These are phyloP conservation scores for Ramaria rubella DNA, from an alignment of 768 basidiomycete genomes.

Conservation along the genomic window DNA sequence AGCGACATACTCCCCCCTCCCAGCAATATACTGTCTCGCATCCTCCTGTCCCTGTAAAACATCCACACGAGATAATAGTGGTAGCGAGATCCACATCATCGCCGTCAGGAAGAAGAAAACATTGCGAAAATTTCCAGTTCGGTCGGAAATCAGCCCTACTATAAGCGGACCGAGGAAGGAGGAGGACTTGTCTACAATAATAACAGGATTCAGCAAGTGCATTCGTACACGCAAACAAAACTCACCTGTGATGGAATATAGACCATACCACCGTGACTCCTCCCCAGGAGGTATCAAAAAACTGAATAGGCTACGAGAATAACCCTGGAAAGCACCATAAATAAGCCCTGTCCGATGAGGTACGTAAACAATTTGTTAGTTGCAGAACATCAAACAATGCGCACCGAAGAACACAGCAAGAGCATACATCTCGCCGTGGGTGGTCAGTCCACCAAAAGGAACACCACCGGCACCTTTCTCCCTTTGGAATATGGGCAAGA, in stretches of 20 bases:
- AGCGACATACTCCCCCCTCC: neutral
- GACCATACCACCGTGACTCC: conserved; percentile 82
- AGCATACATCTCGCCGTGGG: conserved; percentile 77
- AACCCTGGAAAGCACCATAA: conserved; percentile 89
- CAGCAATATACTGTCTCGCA: conserved; percentile 31
- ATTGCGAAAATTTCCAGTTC: conserved; percentile 87
- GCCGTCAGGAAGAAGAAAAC: conserved; percentile 81
- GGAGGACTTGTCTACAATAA: conserved; percentile 50
- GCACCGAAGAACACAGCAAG: conserved; percentile 78
- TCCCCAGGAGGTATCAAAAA: conserved; percentile 83
- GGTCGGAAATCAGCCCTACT: conserved; percentile 82
- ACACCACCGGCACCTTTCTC: conserved; percentile 22
- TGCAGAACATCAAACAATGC: conserved; percentile 17
- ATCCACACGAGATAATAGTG: conserved; percentile 65
- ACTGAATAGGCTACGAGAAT: conserved; percentile 80
- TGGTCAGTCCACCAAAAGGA: conserved; percentile 69
- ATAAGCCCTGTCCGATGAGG: conserved; percentile 46
- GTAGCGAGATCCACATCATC: conserved; percentile 79
- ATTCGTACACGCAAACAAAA: neutral
- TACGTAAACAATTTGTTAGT: neutral
- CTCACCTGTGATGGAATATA: conserved; percentile 81
- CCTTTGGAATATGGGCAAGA: conserved; percentile 47
- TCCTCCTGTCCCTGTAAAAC: conserved; percentile 56
- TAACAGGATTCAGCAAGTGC: conserved; percentile 17
- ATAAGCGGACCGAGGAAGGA: conserved; percentile 88